Conservation (phyloP, 306 rosid genomes). For the Fagus crenata region DNA sequence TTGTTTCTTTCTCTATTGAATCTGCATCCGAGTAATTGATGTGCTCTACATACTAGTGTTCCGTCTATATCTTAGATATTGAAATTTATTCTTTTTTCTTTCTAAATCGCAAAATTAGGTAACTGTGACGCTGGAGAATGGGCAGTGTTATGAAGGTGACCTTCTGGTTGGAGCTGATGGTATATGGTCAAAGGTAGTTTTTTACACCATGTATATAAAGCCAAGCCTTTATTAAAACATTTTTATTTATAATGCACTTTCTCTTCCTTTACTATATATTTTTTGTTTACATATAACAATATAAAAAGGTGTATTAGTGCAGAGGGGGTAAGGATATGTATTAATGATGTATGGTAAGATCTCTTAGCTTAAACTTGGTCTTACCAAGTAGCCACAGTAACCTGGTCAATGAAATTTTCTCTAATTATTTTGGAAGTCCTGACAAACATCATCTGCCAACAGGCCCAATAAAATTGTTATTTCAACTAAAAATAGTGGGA, state of each 20-base stretch:
- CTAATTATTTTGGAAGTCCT: background rate
- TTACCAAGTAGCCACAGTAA: background rate
- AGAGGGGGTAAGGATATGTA: slow-evolving; percentile 3
- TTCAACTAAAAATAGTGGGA: background rate
- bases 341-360: slow-evolving; percentile 6
- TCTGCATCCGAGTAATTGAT: slow-evolving; percentile 11
- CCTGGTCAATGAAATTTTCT: background rate
- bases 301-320: background rate
- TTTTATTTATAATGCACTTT: background rate
- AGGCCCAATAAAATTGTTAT: background rate
- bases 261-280: background rate
- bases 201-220: background rate
- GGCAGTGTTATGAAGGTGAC: slow-evolving; percentile 81
- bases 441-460: background rate
- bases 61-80: background rate
- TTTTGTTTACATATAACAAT: background rate
- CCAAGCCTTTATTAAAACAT: background rate
- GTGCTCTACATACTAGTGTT: background rate
- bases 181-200: slow-evolving; percentile 87
- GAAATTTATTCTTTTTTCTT: slow-evolving; percentile 26
- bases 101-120: slow-evolving; percentile 52
- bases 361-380: slow-evolving; percentile 5
- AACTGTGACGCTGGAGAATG: slow-evolving; percentile 73
- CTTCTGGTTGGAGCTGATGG: slow-evolving; percentile 97
- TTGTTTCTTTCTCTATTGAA: slow-evolving; percentile 24